Base-by-base conservation (phyloP, 75 land plant species). In the Adiantum capillusveneris region DNA sequence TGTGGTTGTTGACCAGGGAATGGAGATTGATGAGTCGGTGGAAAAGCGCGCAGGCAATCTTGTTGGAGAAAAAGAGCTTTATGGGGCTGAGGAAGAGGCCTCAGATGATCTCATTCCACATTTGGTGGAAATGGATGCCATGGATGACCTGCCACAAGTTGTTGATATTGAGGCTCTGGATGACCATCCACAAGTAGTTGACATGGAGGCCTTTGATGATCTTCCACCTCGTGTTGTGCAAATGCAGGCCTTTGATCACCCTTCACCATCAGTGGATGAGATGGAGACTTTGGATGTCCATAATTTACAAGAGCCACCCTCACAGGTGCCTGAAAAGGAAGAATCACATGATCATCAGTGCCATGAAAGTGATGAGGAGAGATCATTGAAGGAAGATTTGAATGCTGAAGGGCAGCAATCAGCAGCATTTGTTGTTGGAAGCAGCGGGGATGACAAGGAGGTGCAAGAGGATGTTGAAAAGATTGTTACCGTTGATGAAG, bases 1-100 rank as follows among this genome's bases (percentile, higher is more conserved):
- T 30, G 70, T 53, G 25, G 69, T 81, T 7, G 58, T 81, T 63
- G 96, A 90, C 29, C 64, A 81, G 25, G 83, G 85, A 27, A 60
- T 81, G 28, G 90, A 90, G 36, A 28, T 79, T 14, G 53, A 18
- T 58, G 60, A 69, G 42, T 34, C 66, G 0, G 66, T 63, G 42
- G 70, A 69, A 30, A 26, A 59, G 11, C 66, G 75, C 39, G 17
- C 53, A 17, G 65, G 70, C 53, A 51, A 18, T n/a, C 84, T 80
- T 25, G 43, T 66, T 25, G 84, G 75, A 11, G 45, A 80, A n/a
- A 78, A 74, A 12, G 78, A 79, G 18, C 65, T 75, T 56, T 79
- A 80, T n/a, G 70, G 71, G 2, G 84, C 72, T n/a, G 83, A 78
- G 46, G 17, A 24, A n/a, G 67, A 43, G 27, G 62, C 13, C 37